Evolutionary conservation across 345 rosid species (phyloP), one percentile per base, ranked within the genome.

Genomic region (Erodium maritimum): DNA sequence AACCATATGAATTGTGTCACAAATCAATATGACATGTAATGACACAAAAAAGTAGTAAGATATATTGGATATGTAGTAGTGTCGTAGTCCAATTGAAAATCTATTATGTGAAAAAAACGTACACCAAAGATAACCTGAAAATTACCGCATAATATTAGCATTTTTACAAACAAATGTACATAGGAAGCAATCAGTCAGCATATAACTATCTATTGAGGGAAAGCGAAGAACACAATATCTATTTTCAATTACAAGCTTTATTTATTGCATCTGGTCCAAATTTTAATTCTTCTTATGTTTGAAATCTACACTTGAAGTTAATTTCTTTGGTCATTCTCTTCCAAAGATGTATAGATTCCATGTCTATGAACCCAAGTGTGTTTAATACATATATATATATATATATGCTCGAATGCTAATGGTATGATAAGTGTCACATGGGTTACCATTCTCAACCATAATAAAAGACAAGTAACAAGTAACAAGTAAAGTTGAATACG

Each of bases 401-500:
- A 29, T 29, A 11, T 29, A 29, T 5, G 37, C 9, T 6, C 9
- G 37, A 5, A 29, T 29, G 37, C 9, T 29, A 29, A 5, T 5
- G 37, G 37, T 29, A 29, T 29, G 37, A 29, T n/a, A n/a, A n/a
- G n/a, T n/a, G n/a, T n/a, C n/a, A n/a, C n/a, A n/a, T n/a, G n/a
- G n/a, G n/a, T n/a, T n/a, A 29, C 37, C 37, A 29, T 29, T 29
- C 5, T 29, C n/a, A n/a, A n/a, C 37, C 37, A 29, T 5, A 29
- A 29, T 29, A 29, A 5, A 11, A 29, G 9, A 29, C 5, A 11
- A 19, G 37, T 7, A 25, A n/a, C n/a, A 25, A 25, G 23, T 25
- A 66, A 45, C 29, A 24, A 52, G 29, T n/a, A 52, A 50, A 21
- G 22, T 63, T 21, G 19, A 61, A 54, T 53, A 54, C 7, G 19